phyloP scores from a whole-genome alignment of 208 protist species.

The Acanthamoeba divionensis region DNA sequence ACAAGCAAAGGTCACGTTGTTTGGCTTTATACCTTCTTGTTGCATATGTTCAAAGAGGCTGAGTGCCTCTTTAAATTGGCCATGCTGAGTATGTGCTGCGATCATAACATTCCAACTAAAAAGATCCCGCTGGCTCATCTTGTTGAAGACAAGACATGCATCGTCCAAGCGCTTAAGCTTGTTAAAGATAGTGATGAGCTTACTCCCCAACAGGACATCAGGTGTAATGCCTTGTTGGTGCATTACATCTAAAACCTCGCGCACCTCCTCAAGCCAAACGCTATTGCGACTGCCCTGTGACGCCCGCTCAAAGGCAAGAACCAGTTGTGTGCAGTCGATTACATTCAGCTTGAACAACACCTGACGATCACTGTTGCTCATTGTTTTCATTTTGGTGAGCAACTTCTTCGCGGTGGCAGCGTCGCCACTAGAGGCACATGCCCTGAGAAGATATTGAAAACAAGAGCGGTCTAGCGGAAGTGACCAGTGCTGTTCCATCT shows the following conservation, averaged over 20 bases:
- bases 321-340: not conserved
- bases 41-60: conserved; percentile 4
- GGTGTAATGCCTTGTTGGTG: not conserved
- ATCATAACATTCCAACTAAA: not conserved
- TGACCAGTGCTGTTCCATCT: not conserved
- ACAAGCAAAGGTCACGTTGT: no score
- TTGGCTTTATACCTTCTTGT: no score
- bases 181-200: conserved; percentile 16
- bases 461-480: not conserved
- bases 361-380: not conserved
- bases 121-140: not conserved
- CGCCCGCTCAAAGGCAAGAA: no score
- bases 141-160: not conserved
- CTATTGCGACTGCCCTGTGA: not conserved
- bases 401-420: not conserved
- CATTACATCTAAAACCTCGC: not conserved
- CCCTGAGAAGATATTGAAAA: not conserved
- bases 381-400: not conserved
- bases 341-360: not conserved
- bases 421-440: not conserved
- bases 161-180: not conserved
- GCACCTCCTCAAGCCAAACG: not conserved
- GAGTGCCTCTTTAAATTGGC: not conserved
- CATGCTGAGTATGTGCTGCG: not conserved
- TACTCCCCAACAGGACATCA: not conserved